These are phyloP conservation scores for Coemansia javaensis DNA, from an alignment of 192 early-diverging fungal species.

Conservation along the genomic window DNA sequence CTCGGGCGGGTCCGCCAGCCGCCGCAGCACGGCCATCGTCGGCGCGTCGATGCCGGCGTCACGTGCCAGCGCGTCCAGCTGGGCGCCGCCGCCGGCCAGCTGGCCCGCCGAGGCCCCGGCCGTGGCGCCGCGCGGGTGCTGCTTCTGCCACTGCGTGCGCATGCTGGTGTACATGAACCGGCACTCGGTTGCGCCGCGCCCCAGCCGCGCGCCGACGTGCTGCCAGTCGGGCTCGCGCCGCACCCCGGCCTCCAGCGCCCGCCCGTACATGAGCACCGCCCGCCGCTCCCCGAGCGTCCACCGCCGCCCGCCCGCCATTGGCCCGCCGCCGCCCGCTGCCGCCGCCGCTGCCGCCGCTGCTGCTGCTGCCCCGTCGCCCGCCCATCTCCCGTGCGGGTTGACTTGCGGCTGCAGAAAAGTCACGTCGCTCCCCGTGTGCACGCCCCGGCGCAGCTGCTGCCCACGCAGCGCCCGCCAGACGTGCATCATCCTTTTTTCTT, in stretches of 20 bases:
- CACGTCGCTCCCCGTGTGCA: not conserved
- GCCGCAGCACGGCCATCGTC: not conserved
- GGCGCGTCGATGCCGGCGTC: not conserved
- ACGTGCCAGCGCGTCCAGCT: too few relatives aligned
- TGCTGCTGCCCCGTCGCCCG: not conserved
- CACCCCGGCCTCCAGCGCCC: not conserved
- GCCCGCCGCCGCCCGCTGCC: too few relatives aligned
- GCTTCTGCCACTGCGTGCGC: not conserved
- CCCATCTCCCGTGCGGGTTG: slow-evolving; percentile 3
- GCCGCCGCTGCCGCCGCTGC: not conserved
- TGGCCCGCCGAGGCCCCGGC: too few relatives aligned
- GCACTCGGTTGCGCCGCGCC: slow-evolving; percentile 8
- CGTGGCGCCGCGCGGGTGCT: too few relatives aligned
- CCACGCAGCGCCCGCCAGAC: too few relatives aligned
- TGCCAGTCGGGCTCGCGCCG: slow-evolving; percentile 5
- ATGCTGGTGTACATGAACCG: slow-evolving; percentile 4
- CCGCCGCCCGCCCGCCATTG: too few relatives aligned
- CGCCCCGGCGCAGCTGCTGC: too few relatives aligned
- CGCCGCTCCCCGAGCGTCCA: slow-evolving; percentile 28
- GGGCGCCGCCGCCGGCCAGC: too few relatives aligned
- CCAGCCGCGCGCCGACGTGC: not conserved
- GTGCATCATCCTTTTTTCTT: too few relatives aligned
- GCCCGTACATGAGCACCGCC: slow-evolving; percentile 10
- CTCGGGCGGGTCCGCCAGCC: slow-evolving; percentile 1
- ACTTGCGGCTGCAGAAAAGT: slow-evolving; percentile 4